These are phyloP conservation scores for Apiotrichum gracile DNA, from an alignment of 1,284 basidiomycete species.

Conservation along the genomic window DNA sequence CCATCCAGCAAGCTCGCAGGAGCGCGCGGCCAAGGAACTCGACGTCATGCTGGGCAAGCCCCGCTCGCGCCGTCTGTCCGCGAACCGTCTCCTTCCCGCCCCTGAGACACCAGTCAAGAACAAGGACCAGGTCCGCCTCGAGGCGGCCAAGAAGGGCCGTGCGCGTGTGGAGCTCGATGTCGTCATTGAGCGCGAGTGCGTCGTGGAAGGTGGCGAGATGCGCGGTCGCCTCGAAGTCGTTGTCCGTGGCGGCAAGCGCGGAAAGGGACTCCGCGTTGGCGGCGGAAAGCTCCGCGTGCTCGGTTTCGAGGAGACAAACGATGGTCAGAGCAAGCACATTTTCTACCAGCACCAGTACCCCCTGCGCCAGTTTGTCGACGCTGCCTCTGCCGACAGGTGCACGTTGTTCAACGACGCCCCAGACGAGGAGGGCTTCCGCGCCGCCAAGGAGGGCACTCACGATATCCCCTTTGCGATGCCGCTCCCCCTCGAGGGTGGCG, in stretches of 20 bases:
- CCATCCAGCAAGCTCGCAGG: conserved; percentile 36
- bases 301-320: conserved; percentile 65
- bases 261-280: conserved; percentile 62
- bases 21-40: conserved; percentile 40
- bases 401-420: conserved; percentile 54
- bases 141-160: conserved; percentile 60
- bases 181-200: conserved; percentile 65
- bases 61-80: conserved; percentile 27
- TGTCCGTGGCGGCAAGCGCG: conserved; percentile 58
- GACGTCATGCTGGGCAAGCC: conserved; percentile 41
- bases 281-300: conserved; percentile 77
- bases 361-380: conserved; percentile 55
- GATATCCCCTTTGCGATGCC: conserved; percentile 71
- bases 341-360: conserved; percentile 75
- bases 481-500: conserved; percentile 60
- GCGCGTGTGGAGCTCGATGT: conserved; percentile 82
- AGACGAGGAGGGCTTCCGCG: conserved; percentile 66
- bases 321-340: conserved; percentile 64
- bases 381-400: conserved; percentile 20
- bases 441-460: conserved; percentile 64
- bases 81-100: conserved; percentile 35
- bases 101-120: conserved; percentile 23
- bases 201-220: conserved; percentile 74
- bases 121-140: conserved; percentile 35
- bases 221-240: conserved; percentile 67